Percentiles rank a stretch among this genome's conserved stretches.
Evolutionary conservation across 176 grass and related monocot species (phyloP).

Genomic region (Juncus inflexus): DNA sequence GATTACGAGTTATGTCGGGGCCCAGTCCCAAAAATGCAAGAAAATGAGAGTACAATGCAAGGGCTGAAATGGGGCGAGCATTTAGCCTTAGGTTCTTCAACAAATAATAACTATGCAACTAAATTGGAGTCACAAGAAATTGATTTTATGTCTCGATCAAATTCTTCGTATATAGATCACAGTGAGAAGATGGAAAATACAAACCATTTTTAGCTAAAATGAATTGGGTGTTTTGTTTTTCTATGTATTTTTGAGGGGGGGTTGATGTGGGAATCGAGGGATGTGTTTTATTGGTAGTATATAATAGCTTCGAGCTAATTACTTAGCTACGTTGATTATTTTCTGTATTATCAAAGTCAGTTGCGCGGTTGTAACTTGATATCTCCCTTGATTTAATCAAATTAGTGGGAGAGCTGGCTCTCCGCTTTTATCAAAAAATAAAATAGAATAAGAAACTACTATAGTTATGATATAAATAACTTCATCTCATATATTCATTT

Average conservation of each 20-base stretch:
- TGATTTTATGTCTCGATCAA: background rate
- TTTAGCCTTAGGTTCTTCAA: conserved; percentile 10
- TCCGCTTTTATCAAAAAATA: no score
- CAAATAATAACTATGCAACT: conserved; percentile 15
- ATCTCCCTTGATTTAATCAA: no score
- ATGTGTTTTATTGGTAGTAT: no score
- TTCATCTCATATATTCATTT: no score
- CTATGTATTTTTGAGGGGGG: background rate
- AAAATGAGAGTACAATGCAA: background rate
- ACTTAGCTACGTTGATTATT: no score
- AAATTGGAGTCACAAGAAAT: background rate
- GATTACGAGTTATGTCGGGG: conserved; percentile 60
- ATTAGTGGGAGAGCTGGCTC: no score
- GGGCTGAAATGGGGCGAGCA: conserved; percentile 13
- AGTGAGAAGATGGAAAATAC: conserved; percentile 17
- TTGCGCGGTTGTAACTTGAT: no score
- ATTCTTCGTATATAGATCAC: conserved; percentile 13
- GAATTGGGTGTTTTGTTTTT: background rate
- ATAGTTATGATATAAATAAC: no score
- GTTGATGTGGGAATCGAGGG: background rate
- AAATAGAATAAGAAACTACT: no score
- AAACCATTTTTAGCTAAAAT: conserved; percentile 12
- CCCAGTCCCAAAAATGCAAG: background rate
- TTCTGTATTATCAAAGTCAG: no score
- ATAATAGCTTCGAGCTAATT: no score